Evolutionary conservation across 805 yeast genomes (phyloP), one percentile per base, ranked within the genome.

Genomic region (Saccharomyces kudriavzevii): DNA sequence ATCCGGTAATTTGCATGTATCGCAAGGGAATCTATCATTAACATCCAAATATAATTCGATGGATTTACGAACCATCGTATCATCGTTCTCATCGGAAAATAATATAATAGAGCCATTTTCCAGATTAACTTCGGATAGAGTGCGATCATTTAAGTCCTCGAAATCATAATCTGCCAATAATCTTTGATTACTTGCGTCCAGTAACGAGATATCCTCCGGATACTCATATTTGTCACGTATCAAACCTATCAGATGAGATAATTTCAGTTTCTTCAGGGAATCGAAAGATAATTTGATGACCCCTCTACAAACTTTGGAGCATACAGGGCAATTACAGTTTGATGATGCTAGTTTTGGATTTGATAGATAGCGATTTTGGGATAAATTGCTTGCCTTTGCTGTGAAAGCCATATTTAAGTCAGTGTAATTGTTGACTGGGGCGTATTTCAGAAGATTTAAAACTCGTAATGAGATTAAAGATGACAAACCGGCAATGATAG

Each of bases 401-500:
- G 83, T 77, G 70, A 75, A 77, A 51, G 85, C 70, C 78, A 82
- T 71, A 43, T 66, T 62, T 27, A 69, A 50, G 40, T 67, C 69
- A 55, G 73, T 65, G 45, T 80, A 75, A 8, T 68, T 66, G 1
- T 61, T 57, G 8, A 68, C 59, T 13, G 70, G 67, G 2, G 69
- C 68, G 28, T 68, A 58, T 1, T 63, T 61, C 59, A 72, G 57
- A 56, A 66, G 62, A 53, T 59, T 61, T 48, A 85, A 62, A 52
- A 81, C 67, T 66, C 81, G 79, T 48, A 90, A 70, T 0, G 96
- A 86, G 40, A 85, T 81, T 43, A 92, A 67, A 2, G 90, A 84
- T 14, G 94, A 85, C 59, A 89, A 79, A 0, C 99, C 99, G 0
- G 97, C 90, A 60, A 94, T 84, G 13, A 94, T 85, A 0, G 99